Conservation (phyloP, 352 stramenopile genomes). For the Phytophthora pini region DNA sequence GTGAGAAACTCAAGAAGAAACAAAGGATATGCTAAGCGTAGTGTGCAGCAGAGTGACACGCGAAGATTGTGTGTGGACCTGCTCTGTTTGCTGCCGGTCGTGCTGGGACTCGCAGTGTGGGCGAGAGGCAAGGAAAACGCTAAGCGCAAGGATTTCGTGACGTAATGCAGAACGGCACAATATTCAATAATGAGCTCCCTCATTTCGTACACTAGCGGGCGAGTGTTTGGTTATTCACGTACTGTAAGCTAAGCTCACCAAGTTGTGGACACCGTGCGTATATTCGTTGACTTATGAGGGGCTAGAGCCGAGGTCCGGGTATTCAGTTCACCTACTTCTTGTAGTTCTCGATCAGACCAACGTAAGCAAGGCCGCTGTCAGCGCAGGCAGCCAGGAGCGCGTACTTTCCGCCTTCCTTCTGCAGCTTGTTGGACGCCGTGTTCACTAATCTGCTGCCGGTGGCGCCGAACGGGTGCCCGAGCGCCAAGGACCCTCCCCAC, state of each 20-base stretch:
- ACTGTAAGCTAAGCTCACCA: not conserved
- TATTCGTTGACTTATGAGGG: constrained; percentile 14
- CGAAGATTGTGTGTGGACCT: too few relatives aligned
- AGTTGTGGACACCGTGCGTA: constrained; percentile 1
- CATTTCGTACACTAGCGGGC: too few relatives aligned
- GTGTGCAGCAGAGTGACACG: too few relatives aligned
- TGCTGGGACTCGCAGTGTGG: too few relatives aligned
- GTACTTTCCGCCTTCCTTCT: constrained; percentile 96
- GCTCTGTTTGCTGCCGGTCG: too few relatives aligned
- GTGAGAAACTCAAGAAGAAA: too few relatives aligned
- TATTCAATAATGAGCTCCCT: too few relatives aligned
- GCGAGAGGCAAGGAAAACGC: too few relatives aligned
- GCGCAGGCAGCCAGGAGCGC: constrained; percentile 97
- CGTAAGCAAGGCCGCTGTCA: constrained; percentile 97
- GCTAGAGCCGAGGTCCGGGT: constrained; percentile 10
- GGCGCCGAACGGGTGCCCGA: constrained; percentile 98
- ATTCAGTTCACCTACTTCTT: constrained; percentile 36
- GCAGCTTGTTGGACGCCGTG: constrained; percentile 97
- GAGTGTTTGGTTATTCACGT: too few relatives aligned
- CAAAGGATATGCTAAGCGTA: too few relatives aligned
- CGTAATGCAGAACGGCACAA: too few relatives aligned
- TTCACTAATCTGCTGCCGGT: constrained; percentile 97
- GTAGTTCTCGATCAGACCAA: constrained; percentile 94
- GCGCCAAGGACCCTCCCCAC: constrained; percentile 95
- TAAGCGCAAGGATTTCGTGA: too few relatives aligned